Evolutionary conservation across 2,329 filamentous ascomycete species (phyloP).

Genomic region (Colletotrichum sidae): DNA sequence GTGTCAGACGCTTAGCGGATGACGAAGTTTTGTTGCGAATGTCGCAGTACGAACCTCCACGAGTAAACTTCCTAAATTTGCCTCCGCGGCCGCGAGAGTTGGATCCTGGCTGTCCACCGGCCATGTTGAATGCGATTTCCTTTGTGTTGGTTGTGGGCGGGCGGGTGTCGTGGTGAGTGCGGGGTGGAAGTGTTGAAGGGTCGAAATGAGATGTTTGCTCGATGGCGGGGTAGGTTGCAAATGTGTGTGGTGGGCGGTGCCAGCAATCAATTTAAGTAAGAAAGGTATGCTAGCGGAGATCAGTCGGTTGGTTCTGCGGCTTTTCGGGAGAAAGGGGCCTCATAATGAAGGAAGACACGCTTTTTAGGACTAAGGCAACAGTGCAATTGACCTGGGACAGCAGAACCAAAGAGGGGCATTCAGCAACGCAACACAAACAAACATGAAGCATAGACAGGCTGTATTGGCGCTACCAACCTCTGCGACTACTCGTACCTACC

Average conservation of each 20-base stretch:
- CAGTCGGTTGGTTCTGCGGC: not conserved
- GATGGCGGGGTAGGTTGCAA: too few species aligned
- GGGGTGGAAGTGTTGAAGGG: conserved; percentile 36
- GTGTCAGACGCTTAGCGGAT: conserved; percentile 33
- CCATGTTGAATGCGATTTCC: conserved; percentile 53
- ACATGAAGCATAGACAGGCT: too few species aligned
- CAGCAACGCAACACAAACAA: too few species aligned
- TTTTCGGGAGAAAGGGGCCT: too few species aligned
- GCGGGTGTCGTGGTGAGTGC: conserved; percentile 11
- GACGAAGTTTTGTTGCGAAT: conserved; percentile 10
- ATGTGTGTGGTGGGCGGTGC: too few species aligned
- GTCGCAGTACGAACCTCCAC: conserved; percentile 77
- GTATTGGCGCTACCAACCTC: too few species aligned
- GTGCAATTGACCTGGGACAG: too few species aligned
- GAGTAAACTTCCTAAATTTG: conserved; percentile 93
- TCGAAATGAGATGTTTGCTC: conserved; percentile 34
- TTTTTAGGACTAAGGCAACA: too few species aligned
- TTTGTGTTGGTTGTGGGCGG: conserved; percentile 20
- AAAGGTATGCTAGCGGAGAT: not conserved
- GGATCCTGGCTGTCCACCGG: conserved; percentile 56
- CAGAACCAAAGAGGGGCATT: too few species aligned
- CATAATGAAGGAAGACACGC: too few species aligned
- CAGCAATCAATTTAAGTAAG: not conserved
- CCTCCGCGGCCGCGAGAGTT: conserved; percentile 83
- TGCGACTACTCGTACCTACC: too few species aligned